Conservation (phyloP, 768 basidiomycete genomes). For the Hortiboletus flavorubellus region DNA sequence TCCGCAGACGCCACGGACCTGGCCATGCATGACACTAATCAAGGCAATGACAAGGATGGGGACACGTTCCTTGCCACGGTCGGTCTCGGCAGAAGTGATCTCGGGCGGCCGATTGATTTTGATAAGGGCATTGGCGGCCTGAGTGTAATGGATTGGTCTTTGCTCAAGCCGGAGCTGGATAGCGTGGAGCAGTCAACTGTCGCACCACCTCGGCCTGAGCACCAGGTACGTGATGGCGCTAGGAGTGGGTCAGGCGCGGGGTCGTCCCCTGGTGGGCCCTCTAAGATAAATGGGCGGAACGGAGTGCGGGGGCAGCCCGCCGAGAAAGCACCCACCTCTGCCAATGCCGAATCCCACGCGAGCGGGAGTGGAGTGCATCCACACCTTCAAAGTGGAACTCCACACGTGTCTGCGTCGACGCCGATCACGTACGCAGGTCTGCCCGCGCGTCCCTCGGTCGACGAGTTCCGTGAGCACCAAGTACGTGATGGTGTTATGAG, state of each 20-base stretch:
- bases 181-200: background rate
- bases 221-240: conserved; percentile 6
- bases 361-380: background rate
- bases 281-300: background rate
- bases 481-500: conserved; percentile 1
- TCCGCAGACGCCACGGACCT: conserved; percentile 2
- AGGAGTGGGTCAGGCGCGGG: background rate
- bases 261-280: background rate
- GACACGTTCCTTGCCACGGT: conserved; percentile 53
- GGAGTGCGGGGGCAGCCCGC: background rate
- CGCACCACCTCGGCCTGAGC: background rate
- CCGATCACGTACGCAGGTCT: background rate
- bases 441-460: conserved; percentile 32
- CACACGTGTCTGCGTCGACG: background rate
- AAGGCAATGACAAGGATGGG: conserved; percentile 28
- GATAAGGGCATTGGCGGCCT: conserved; percentile 33
- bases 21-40: background rate
- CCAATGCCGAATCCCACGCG: background rate
- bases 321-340: background rate
- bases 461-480: conserved; percentile 43
- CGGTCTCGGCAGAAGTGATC: conserved; percentile 47
- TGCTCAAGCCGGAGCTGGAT: conserved; percentile 1
- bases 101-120: conserved; percentile 37
- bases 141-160: conserved; percentile 6
- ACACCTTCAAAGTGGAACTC: background rate